Evolutionary conservation across 108 stramenopile genomes (phyloP).

Genomic region (Schizochytrium sp.): DNA sequence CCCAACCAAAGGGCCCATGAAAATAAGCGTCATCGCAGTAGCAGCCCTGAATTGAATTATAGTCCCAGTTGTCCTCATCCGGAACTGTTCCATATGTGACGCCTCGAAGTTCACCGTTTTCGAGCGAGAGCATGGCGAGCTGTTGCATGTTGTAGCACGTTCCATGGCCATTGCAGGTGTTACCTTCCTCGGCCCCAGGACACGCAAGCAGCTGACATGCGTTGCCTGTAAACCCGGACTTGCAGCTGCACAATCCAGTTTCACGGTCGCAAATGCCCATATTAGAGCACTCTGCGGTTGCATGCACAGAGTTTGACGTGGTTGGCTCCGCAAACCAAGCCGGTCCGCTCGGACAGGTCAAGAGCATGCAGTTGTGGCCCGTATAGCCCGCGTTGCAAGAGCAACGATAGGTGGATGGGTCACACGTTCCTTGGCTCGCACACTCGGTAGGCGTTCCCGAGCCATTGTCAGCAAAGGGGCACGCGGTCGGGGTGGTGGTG

Average conservation of each 20-base stretch:
- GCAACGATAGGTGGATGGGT: conserved; percentile 34
- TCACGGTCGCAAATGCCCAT: conserved; percentile 47
- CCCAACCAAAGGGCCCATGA: not conserved
- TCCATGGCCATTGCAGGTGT: not conserved
- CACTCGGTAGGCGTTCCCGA: conserved; percentile 19
- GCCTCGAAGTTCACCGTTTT: not conserved
- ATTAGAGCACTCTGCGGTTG: conserved; percentile 39
- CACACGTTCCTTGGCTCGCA: conserved; percentile 41
- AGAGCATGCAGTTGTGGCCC: not conserved
- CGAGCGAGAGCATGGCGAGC: not conserved
- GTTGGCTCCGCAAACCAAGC: conserved; percentile 46
- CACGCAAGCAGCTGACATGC: conserved; percentile 49
- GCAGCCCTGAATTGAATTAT: conserved; percentile 27
- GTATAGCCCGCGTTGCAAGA: conserved; percentile 20
- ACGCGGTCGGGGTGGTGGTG: conserved; percentile 32
- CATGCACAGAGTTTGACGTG: conserved; percentile 33
- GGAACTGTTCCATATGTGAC: not conserved
- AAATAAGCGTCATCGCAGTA: conserved; percentile 25
- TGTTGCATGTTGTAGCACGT: not conserved
- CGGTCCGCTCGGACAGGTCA: conserved; percentile 6
- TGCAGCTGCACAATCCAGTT: conserved; percentile 41
- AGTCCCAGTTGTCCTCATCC: conserved; percentile 1
- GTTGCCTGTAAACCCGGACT: conserved; percentile 28
- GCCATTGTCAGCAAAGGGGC: not conserved
- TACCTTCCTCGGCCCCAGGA: not conserved